These are phyloP conservation scores for Dothideomycetes sp. DNA, from an alignment of 2,329 filamentous ascomycete genomes.

Conservation along the genomic window DNA sequence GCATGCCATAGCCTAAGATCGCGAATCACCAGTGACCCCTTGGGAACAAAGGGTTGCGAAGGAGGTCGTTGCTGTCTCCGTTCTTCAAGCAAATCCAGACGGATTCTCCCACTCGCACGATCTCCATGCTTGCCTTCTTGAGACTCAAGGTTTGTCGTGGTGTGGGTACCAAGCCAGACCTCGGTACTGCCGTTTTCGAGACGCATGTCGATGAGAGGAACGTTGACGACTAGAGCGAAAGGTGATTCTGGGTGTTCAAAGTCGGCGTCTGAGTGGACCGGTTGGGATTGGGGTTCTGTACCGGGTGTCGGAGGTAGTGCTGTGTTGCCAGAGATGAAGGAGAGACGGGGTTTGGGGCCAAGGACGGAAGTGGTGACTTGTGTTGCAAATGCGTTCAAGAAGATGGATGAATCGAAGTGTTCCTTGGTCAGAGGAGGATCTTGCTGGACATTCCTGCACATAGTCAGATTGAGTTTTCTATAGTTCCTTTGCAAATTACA, in stretches of 20 bases:
- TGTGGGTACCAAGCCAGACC: constrained; percentile 50
- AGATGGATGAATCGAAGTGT: constrained; percentile 43
- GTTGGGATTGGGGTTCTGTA: constrained; percentile 36
- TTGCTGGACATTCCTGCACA: constrained; percentile 46
- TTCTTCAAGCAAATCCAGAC: constrained; percentile 31
- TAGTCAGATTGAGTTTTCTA: not conserved
- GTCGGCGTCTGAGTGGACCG: constrained; percentile 52
- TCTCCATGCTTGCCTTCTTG: constrained; percentile 47
- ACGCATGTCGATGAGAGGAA: constrained; percentile 44
- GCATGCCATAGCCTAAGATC: constrained; percentile 56
- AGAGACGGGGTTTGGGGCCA: constrained; percentile 47
- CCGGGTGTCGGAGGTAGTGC: constrained; percentile 43
- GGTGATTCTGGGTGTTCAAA: constrained; percentile 47
- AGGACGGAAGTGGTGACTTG: constrained; percentile 48
- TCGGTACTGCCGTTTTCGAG: constrained; percentile 49
- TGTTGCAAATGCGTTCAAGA: constrained; percentile 47
- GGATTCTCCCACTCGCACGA: constrained; percentile 45
- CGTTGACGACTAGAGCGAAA: constrained; percentile 48
- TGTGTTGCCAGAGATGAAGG: constrained; percentile 51
- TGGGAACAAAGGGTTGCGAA: constrained; percentile 43
- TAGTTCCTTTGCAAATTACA: not conserved
- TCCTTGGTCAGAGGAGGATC: constrained; percentile 45
- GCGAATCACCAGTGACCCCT: constrained; percentile 48
- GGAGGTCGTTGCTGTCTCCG: constrained; percentile 34
- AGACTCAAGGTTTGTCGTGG: constrained; percentile 23